phyloP scores from a whole-genome alignment of 495 filamentous ascomycete genomes.

The Glonium stellatum region DNA sequence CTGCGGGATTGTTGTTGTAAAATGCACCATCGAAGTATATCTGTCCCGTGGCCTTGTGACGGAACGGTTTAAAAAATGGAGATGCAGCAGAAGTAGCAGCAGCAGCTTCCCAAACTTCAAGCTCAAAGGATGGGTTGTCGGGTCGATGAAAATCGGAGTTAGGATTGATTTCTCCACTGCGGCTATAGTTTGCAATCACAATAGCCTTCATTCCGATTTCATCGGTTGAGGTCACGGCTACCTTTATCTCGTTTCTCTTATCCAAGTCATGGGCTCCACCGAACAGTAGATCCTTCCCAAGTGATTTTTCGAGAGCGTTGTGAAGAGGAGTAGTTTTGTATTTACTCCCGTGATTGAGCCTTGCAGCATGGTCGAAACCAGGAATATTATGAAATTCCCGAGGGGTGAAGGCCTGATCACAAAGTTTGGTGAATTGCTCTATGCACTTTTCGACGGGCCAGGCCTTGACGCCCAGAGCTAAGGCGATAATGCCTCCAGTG shows the following conservation, averaged over 20 bases:
- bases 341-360: slow-evolving; percentile 34
- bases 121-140: slow-evolving; percentile 34
- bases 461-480: slow-evolving; percentile 45
- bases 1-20: slow-evolving; percentile 38
- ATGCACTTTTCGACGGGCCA: slow-evolving; percentile 40
- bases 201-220: slow-evolving; percentile 31
- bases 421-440: slow-evolving; percentile 38
- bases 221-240: slow-evolving; percentile 42
- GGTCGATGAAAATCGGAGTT: slow-evolving; percentile 40
- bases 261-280: slow-evolving; percentile 33
- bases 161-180: background rate
- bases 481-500: slow-evolving; percentile 49
- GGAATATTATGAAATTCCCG: slow-evolving; percentile 35
- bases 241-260: slow-evolving; percentile 30
- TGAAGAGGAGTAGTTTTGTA: slow-evolving; percentile 41
- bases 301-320: slow-evolving; percentile 30
- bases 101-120: slow-evolving; percentile 43
- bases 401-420: slow-evolving; percentile 37
- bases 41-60: slow-evolving; percentile 24
- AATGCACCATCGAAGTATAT: slow-evolving; percentile 25
- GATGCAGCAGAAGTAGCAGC: slow-evolving; percentile 45
- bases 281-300: slow-evolving; percentile 37
- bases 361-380: slow-evolving; percentile 30
- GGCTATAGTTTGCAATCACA: slow-evolving; percentile 46
- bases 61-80: slow-evolving; percentile 42